Percentiles rank a stretch among this genome's conserved stretches.
Evolutionary conservation across 1,139 yeast genomes (phyloP).

Genomic region (Yamadazyma oceani): DNA sequence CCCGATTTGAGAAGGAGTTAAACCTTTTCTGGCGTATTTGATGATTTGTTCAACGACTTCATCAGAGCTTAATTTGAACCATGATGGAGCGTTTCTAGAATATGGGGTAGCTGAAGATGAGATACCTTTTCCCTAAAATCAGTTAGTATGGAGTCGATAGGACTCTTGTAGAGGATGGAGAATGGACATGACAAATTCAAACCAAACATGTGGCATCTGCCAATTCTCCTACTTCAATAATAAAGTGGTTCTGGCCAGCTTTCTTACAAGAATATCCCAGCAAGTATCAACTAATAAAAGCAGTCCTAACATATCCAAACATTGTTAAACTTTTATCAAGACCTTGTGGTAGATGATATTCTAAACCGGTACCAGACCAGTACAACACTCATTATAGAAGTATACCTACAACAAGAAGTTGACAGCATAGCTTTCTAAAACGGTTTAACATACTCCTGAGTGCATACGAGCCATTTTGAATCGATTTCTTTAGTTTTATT

Average conservation of each 20-base stretch:
- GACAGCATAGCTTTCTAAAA: not conserved
- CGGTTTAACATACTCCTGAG: conserved; percentile 62
- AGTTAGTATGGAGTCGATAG: conserved; percentile 10
- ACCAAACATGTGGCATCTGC: no score
- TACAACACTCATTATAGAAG: conserved; percentile 11
- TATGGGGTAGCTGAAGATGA: conserved; percentile 99
- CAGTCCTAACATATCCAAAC: conserved; percentile 10
- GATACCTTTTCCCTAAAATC: conserved; percentile 91
- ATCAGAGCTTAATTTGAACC: conserved; percentile 98
- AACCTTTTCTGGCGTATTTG: conserved; percentile 99
- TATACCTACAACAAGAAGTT: conserved; percentile 1
- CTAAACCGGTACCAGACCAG: conserved; percentile 16
- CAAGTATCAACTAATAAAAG: conserved; percentile 16
- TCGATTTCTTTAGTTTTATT: conserved; percentile 24
- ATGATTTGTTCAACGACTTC: conserved; percentile 96
- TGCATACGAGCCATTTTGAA: conserved; percentile 80
- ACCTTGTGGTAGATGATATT: conserved; percentile 12
- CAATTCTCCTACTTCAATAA: no score
- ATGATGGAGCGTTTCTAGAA: conserved; percentile 98
- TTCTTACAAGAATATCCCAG: conserved; percentile 9
- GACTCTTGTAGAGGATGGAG: conserved; percentile 2
- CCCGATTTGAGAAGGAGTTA: conserved; percentile 99
- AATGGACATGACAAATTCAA: no score
- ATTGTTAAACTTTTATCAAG: conserved; percentile 17
- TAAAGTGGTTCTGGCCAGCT: conserved; percentile 19